A percentile compares a stretch with the other conserved stretches of the same genome.
phyloP scores from a whole-genome alignment of 2,329 filamentous ascomycete genomes.

The Gremmenia infestans region DNA sequence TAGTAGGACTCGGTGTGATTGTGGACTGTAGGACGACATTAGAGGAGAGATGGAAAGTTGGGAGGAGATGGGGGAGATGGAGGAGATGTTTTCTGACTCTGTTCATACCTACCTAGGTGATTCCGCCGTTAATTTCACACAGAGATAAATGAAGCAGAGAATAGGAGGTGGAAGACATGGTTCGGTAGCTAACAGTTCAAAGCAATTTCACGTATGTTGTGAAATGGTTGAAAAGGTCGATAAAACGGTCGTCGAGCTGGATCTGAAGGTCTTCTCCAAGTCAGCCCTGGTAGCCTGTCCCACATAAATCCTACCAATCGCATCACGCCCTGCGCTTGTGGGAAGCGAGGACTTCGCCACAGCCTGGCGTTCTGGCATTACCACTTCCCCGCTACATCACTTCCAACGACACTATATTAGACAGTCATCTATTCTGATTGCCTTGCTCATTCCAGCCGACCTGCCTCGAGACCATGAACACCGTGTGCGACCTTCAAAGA shows the following conservation, averaged over 20 bases:
- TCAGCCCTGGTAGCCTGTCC: background rate
- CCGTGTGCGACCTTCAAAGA: conserved; percentile 17
- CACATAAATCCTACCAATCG: background rate
- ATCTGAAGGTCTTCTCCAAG: background rate
- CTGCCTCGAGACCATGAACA: background rate
- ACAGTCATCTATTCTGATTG: background rate
- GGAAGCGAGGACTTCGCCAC: background rate
- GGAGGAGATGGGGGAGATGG: too few relatives aligned
- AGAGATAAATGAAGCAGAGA: background rate
- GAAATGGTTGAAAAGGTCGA: background rate
- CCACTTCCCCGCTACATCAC: background rate
- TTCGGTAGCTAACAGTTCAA: background rate
- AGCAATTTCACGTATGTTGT: background rate
- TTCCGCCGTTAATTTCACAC: background rate
- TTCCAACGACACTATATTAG: conserved; percentile 2
- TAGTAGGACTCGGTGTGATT: background rate
- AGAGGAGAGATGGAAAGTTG: too few relatives aligned
- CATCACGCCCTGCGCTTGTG: background rate
- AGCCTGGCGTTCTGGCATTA: background rate
- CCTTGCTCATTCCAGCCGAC: conserved; percentile 4
- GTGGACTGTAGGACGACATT: background rate
- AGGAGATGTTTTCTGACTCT: too few relatives aligned
- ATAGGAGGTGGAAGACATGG: background rate
- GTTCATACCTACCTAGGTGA: too few relatives aligned
- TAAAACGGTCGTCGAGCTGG: background rate